These are phyloP conservation scores for Salix koriyanagi DNA, from an alignment of 345 rosid species.

Conservation along the genomic window DNA sequence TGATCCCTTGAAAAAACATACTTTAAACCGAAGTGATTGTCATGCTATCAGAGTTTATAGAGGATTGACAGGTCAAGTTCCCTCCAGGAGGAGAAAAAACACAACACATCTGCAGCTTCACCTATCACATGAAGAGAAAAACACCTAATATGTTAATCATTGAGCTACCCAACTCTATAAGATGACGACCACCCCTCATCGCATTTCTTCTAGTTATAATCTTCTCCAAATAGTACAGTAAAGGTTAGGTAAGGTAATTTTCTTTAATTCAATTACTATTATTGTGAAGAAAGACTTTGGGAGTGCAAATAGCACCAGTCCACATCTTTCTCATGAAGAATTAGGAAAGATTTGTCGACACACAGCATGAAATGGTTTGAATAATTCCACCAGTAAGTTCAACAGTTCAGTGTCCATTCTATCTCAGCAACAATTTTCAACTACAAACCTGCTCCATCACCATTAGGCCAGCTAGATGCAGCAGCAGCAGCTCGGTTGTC, in stretches of 20 bases:
- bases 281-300: neutral
- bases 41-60: neutral
- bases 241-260: neutral
- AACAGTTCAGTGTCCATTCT: neutral
- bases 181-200: neutral
- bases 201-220: neutral
- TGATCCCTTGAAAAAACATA: neutral
- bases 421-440: neutral
- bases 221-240: neutral
- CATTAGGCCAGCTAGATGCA: conserved; percentile 65
- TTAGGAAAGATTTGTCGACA: neutral
- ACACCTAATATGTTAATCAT: neutral
- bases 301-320: neutral
- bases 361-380: neutral
- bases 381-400: neutral
- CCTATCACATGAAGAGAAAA: neutral
- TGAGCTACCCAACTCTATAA: neutral
- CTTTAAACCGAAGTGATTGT: neutral
- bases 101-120: neutral
- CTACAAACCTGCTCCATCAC: conserved; percentile 42
- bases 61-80: neutral
- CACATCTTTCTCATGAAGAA: neutral
- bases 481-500: conserved; percentile 91
- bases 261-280: neutral
- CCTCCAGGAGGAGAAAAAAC: neutral